phyloP scores from a whole-genome alignment of 23 red algal genomes.

The Cyanidium caldarium region DNA sequence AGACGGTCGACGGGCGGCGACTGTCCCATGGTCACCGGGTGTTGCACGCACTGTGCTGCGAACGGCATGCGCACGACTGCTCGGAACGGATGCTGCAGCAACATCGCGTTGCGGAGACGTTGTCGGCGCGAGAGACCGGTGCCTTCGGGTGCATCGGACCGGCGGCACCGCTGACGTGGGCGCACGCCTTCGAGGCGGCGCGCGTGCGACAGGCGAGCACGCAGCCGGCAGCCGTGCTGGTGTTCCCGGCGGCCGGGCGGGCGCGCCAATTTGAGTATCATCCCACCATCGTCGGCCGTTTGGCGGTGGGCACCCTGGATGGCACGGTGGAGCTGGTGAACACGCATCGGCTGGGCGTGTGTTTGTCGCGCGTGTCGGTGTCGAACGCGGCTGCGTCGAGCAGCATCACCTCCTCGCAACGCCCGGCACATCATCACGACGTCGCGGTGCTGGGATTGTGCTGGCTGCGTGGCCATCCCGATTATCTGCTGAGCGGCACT shows the following conservation, averaged over 20 bases:
- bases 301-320: constrained; percentile 65
- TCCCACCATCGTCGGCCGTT: constrained; percentile 27
- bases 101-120: background rate
- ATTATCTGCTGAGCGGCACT: background rate
- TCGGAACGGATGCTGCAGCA: background rate
- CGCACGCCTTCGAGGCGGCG: background rate
- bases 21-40: background rate
- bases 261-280: constrained; percentile 97
- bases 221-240: background rate
- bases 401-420: background rate
- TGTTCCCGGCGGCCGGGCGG: constrained; percentile 8
- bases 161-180: background rate
- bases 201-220: background rate
- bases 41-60: background rate
- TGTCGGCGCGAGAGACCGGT: background rate
- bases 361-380: background rate
- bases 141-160: background rate
- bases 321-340: constrained; percentile 52
- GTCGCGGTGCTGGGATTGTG: background rate
- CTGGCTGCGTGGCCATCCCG: background rate
- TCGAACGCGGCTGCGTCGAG: background rate
- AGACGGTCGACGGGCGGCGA: background rate
- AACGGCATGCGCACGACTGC: background rate
- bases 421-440: constrained; percentile 7
- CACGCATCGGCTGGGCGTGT: constrained; percentile 14